A percentile compares a stretch with the other conserved stretches of the same genome.
Conservation (phyloP, 192 early-diverging fungal genomes). For the Coemansia sp. region DNA sequence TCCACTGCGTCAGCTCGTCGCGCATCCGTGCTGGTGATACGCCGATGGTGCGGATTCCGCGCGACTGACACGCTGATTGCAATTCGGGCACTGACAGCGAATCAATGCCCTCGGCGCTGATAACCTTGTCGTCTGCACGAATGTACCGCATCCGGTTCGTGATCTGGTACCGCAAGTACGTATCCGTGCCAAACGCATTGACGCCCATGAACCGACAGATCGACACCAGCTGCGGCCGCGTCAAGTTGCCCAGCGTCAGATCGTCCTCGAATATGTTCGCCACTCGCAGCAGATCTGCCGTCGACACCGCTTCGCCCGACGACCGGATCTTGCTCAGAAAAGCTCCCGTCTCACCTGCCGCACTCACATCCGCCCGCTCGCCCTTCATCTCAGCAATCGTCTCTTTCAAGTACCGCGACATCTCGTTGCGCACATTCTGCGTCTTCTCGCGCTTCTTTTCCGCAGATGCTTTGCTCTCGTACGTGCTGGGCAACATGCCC, state of each 20-base stretch:
- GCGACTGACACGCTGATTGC: slow-evolving; percentile 80
- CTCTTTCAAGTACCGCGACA: slow-evolving; percentile 94
- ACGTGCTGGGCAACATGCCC: slow-evolving; percentile 94
- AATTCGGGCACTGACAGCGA: slow-evolving; percentile 84
- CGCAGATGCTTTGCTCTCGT: slow-evolving; percentile 77
- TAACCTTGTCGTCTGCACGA: slow-evolving; percentile 87
- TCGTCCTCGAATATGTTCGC: slow-evolving; percentile 92
- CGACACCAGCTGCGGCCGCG: slow-evolving; percentile 90
- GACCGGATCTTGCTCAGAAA: slow-evolving; percentile 66
- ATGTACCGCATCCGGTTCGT: slow-evolving; percentile 83
- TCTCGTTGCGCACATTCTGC: slow-evolving; percentile 87
- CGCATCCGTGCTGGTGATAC: slow-evolving; percentile 87
- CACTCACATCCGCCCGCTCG: slow-evolving; percentile 18
- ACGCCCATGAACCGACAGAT: slow-evolving; percentile 95
- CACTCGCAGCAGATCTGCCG: slow-evolving; percentile 77
- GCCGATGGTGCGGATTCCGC: slow-evolving; percentile 87
- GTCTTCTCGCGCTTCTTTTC: slow-evolving; percentile 95
- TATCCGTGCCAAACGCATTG: slow-evolving; percentile 97
- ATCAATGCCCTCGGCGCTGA: slow-evolving; percentile 84
- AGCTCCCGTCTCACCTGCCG: slow-evolving; percentile 40
- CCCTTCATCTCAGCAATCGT: slow-evolving; percentile 83
- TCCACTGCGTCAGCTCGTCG: slow-evolving; percentile 87
- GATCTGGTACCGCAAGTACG: slow-evolving; percentile 90
- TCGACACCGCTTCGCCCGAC: slow-evolving; percentile 78
- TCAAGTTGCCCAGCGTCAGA: slow-evolving; percentile 88